Base-by-base conservation (phyloP, 2,329 filamentous ascomycete genomes). In the Monosporascus sp. region DNA sequence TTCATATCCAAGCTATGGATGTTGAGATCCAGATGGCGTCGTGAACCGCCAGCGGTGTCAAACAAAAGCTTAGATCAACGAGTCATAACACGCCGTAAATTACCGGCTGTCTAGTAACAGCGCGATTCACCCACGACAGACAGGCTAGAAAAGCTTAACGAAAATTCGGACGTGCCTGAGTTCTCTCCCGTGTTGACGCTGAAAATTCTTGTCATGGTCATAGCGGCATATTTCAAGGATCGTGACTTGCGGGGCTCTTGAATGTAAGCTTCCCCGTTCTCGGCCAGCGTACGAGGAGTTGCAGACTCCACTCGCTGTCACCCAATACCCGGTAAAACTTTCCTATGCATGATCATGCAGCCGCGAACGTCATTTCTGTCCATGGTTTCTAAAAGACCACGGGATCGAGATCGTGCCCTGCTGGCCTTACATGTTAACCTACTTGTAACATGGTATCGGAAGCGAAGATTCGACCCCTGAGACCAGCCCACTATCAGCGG, bases 71-170 rank as follows among this genome's bases (percentile, higher is more conserved):
- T 53, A 51, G 9, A 49, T 45, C 7, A n/a, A 49, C 47, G 52
- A 50, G 15, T 22, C 22, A 44, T 25, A 36, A 36, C 27, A 43
- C 7, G 44, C 41, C 48, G 51, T 55, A 54, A 54, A 62, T 49
- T 44, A 17, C 35, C 37, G 48, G 61, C 60, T 60, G 63, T 66
- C 64, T 65, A 64, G 53, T 62, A 66, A 66, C 64, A 66, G 61
- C 63, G 14, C 22, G 25, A 52, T 53, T 46, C 54, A 56, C 56
- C 55, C 59, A 25, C 41, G 20, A 20, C 25, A 7, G 24, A 46
- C 11, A n/a, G 22, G 6, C 4, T 14, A n/a, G 20, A 46, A 24
- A 31, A 7, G 25, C 7, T n/a, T 17, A 27, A 31, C 11, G 3
- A 27, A 25, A n/a, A 25, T 7, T 25, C 24, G 24, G 24, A 1